phyloP scores from a whole-genome alignment of 768 basidiomycete species.

The Clathrus columnatus region DNA sequence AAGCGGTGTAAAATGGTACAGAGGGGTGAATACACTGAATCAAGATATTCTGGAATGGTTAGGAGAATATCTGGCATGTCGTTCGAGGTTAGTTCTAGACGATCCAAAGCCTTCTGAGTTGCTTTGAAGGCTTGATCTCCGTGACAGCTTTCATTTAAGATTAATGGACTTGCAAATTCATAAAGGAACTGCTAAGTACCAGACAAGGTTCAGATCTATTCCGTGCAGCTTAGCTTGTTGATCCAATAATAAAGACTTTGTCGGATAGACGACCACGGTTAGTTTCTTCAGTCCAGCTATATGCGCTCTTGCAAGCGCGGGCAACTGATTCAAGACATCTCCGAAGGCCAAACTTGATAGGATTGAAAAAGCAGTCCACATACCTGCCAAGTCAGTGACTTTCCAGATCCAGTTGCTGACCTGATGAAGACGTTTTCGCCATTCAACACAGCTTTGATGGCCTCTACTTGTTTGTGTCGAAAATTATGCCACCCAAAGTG shows the following conservation, averaged over 20 bases:
- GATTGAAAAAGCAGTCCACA: neutral
- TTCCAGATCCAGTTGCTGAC: slow-evolving; percentile 7
- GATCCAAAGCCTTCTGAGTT: neutral
- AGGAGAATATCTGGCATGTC: neutral
- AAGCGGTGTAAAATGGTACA: neutral
- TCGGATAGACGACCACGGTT: slow-evolving; percentile 4
- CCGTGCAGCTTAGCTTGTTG: neutral
- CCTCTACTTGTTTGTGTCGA: neutral
- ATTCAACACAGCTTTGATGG: neutral
- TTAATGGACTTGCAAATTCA: neutral
- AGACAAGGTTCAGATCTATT: neutral
- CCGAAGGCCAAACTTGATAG: neutral
- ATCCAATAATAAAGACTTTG: slow-evolving; percentile 3
- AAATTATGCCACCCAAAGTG: neutral
- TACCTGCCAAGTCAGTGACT: slow-evolving; percentile 8
- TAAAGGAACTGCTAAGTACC: neutral
- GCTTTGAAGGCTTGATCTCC: neutral
- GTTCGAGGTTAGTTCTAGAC: neutral
- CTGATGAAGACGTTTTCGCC: slow-evolving; percentile 2
- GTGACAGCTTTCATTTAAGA: neutral
- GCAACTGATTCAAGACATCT: neutral
- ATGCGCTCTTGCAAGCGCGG: neutral
- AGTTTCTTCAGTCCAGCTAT: neutral
- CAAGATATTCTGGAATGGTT: neutral
- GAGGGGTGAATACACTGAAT: neutral